Evolutionary conservation across 345 rosid genomes (phyloP), one percentile per base, ranked within the genome.

Genomic region (Microcos paniculata): DNA sequence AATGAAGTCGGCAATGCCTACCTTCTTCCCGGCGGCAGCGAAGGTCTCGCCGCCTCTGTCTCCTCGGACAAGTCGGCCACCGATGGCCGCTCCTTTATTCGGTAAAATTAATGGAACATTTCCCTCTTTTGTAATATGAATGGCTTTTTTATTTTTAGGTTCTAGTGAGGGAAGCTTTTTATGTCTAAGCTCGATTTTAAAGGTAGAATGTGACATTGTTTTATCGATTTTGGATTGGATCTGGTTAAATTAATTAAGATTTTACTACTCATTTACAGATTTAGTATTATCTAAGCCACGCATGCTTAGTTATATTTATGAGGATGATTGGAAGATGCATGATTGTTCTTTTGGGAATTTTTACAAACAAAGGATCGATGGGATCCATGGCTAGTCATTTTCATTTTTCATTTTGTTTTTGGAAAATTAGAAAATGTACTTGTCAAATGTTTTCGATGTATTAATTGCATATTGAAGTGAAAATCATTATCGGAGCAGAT

Each of bases 11-110:
- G 99, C 75, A 96, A 89, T 67, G 80, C 96, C 62, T 89, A 82
- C 78, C 96, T 96, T 77, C 94, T 96, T 76, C 83, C 95, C 62
- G 99, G 99, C 56, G 99, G 98, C 77, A 96, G 99, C 87, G 99
- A 96, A 77, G 99, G 99, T 78, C 82, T 93, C 76, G 82, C 72
- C 80, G 83, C 94, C 68, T 77, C 80, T 16, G 65, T 81, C 52
- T 64, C 76, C 77, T 79, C 83, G 72, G 45, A 24, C 13, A 13
- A 48, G 8, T 62, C 73, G 55, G 64, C 55, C 45, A 38, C 49
- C 51, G 77, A 21, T 33, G 77, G 76, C 78, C 76, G 79, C 62
- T 87, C 98, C 70, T 90, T 80, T 77, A 88, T 95, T 84, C 82
- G 93, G 97, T 88, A 82, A 21, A n/a, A 5, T 63, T 49, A 31